phyloP scores from a whole-genome alignment of 2,329 filamentous ascomycete species.

The Aspergillus pseudoglaucus region DNA sequence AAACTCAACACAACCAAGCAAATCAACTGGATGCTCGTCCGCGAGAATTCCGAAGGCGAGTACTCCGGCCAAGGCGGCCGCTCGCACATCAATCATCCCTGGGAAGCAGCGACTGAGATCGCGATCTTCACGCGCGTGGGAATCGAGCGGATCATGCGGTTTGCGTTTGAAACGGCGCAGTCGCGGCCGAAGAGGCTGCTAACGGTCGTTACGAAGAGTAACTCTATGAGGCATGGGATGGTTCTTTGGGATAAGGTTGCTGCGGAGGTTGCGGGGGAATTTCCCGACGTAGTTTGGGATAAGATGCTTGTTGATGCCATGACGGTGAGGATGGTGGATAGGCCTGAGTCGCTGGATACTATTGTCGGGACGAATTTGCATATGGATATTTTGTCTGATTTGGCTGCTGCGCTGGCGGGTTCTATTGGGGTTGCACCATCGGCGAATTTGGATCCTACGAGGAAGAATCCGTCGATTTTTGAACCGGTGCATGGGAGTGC shows the following conservation, averaged over 20 bases:
- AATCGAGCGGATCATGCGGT: constrained; percentile 47
- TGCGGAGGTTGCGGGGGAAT: constrained; percentile 41
- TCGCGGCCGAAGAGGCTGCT: constrained; percentile 43
- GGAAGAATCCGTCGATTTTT: constrained; percentile 54
- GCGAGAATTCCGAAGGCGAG: constrained; percentile 52
- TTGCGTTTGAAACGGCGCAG: constrained; percentile 48
- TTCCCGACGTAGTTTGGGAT: constrained; percentile 46
- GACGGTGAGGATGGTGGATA: constrained; percentile 50
- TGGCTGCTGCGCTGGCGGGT: constrained; percentile 62
- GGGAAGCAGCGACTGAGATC: constrained; percentile 49
- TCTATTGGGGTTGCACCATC: constrained; percentile 66
- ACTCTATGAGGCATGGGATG: constrained; percentile 51
- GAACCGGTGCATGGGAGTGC: constrained; percentile 60
- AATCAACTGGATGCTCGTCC: constrained; percentile 51
- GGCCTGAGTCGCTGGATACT: constrained; percentile 45
- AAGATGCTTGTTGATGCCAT: constrained; percentile 55
- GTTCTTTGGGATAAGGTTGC: constrained; percentile 53
- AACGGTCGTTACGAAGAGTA: constrained; percentile 51
- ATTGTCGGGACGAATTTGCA: constrained; percentile 50
- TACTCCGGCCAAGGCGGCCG: constrained; percentile 51
- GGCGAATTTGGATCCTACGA: constrained; percentile 59
- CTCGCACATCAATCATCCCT: constrained; percentile 45
- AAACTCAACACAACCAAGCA: constrained; percentile 44
- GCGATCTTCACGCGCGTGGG: constrained; percentile 49
- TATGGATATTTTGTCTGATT: constrained; percentile 62